These are phyloP conservation scores for Globisporangium canariense DNA, from an alignment of 352 stramenopile species.

Conservation along the genomic window DNA sequence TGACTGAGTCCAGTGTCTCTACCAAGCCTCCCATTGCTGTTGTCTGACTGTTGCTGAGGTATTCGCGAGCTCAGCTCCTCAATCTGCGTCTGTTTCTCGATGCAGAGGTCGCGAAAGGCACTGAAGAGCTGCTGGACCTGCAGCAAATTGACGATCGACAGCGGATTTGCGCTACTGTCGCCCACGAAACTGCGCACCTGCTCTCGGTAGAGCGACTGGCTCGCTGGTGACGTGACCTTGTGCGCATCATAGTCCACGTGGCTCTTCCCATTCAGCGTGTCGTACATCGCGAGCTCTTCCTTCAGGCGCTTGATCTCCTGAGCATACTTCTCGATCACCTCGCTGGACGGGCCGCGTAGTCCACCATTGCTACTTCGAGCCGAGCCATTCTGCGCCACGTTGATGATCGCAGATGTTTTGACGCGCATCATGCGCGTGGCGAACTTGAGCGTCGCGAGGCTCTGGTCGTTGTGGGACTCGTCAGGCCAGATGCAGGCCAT, in stretches of 20 bases:
- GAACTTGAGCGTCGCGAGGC: conserved; percentile 90
- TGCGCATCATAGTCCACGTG: conserved; percentile 30
- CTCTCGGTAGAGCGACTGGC: conserved; percentile 20
- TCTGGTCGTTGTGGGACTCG: conserved; percentile 78
- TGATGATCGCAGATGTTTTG: conserved; percentile 75
- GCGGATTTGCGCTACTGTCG: conserved; percentile 21
- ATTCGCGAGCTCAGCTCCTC: neutral
- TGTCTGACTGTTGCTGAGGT: conserved; percentile 2
- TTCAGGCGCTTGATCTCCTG: conserved; percentile 53
- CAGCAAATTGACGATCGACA: conserved; percentile 39
- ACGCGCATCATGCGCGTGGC: conserved; percentile 86
- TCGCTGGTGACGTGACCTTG: conserved; percentile 13
- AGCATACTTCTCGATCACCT: conserved; percentile 29
- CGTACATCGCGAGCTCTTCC: conserved; percentile 58
- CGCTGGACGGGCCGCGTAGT: conserved; percentile 10
- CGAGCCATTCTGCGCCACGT: conserved; percentile 28
- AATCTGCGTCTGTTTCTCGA: conserved; percentile 23
- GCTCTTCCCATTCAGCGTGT: conserved; percentile 48
- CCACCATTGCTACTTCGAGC: conserved; percentile 9
- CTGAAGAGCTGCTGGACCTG: conserved; percentile 46
- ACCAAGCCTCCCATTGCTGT: neutral
- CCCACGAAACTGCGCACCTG: conserved; percentile 33
- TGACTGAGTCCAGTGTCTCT: neutral
- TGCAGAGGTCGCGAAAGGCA: conserved; percentile 38
- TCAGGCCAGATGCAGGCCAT: conserved; percentile 85